A percentile compares a stretch with the other conserved stretches of the same genome.
Conservation (phyloP, 192 early-diverging fungal genomes). For the Entomortierella chlamydospora region DNA sequence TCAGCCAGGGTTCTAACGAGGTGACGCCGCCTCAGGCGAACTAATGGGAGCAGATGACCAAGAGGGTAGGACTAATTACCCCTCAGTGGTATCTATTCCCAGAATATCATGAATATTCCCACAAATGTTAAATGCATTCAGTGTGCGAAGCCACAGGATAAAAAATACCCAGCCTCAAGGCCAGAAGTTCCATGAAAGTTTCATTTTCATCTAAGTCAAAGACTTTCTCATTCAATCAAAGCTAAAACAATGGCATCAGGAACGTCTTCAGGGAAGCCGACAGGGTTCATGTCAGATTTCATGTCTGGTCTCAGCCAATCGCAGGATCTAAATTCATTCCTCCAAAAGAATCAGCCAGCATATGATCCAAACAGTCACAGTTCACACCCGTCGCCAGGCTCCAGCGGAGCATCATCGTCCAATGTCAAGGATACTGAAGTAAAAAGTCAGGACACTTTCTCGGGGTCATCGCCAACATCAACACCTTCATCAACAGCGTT, state of each 20-base stretch:
- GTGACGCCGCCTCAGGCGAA: too few relatives aligned
- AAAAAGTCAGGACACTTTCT: neutral
- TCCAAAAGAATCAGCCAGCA: slow-evolving; percentile 45
- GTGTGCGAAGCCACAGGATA: too few relatives aligned
- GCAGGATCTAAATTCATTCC: slow-evolving; percentile 47
- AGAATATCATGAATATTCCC: too few relatives aligned
- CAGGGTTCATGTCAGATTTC: slow-evolving; percentile 49
- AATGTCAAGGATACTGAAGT: neutral
- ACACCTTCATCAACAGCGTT: slow-evolving; percentile 6
- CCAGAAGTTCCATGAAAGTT: too few relatives aligned
- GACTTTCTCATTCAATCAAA: neutral
- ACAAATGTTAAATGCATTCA: too few relatives aligned
- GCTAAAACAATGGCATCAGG: neutral
- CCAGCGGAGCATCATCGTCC: neutral
- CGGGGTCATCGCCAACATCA: slow-evolving; percentile 6
- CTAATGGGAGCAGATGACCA: too few relatives aligned
- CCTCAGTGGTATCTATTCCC: too few relatives aligned
- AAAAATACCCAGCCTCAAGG: too few relatives aligned
- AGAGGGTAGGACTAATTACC: too few relatives aligned
- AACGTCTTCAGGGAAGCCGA: slow-evolving; percentile 19
- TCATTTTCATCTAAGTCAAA: too few relatives aligned
- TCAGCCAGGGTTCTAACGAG: too few relatives aligned
- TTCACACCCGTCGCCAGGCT: neutral
- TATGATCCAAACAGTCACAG: slow-evolving; percentile 29
- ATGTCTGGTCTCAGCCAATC: slow-evolving; percentile 45